Base-by-base conservation (phyloP, 2,329 filamentous ascomycete species). In the Cercospora zeae-maydis region DNA sequence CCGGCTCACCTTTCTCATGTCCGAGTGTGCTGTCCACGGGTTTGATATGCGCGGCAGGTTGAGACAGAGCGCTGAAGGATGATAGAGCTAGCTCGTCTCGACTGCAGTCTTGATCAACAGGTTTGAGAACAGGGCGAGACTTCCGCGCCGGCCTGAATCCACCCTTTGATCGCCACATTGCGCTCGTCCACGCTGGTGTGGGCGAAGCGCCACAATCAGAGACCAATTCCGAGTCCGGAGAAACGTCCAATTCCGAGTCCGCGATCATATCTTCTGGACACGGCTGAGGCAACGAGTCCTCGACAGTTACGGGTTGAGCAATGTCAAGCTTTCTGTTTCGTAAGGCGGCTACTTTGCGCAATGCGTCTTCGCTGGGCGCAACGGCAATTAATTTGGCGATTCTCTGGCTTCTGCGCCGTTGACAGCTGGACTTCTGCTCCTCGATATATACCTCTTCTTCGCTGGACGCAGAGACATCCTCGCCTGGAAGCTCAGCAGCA, bases 141-240 rank as follows among this genome's bases (percentile, higher is more conserved):
- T 66, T 69, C 27, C 59, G 51, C 9, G 55, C 57, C 2, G 62
- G 63, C 53, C 64, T 49, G 24, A 68, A 63, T 7, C 64, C 58
- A 37, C 67, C 64, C 7, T 57, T 67, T 21, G 55, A 51, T 31
- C 66, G 49, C 67, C 67, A 69, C 59, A 65, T 69, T 5, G 64
- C 63, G 37, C 67, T 69, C 30, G 67, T 69, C 67, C 67, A 69
- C 13, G 66, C 67, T n/a, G 67, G 64, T 4, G 67, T 69, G 4
- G 67, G 67, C 11, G 67, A 66, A 3, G 67, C 63, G 19, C 67
- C 66, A 21, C 58, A 65, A 16, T 69, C 65, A 5, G 66, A 67
- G 10, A 64, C 11, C 34, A 21, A 58, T 51, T 14, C 42, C 42
- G 11, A 21, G 33, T 14, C 53, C 19, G 13, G 47, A 54, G 31